Evolutionary conservation across 805 yeast genomes (phyloP).

Genomic region (Metschnikowia baotianmanensis): DNA sequence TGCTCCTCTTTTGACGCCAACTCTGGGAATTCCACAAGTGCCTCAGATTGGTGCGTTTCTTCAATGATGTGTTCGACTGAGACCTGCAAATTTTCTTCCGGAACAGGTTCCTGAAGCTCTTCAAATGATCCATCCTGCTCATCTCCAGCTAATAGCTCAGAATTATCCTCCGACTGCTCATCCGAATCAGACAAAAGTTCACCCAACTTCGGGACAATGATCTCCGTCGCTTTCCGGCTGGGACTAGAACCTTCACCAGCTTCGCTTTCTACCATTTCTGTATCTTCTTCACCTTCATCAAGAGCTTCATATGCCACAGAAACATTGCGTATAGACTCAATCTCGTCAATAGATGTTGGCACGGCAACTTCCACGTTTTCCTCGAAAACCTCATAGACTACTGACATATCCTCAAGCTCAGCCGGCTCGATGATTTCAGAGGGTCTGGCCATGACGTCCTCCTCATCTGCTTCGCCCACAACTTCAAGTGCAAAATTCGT

Average conservation of each 20-base stretch:
- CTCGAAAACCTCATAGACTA: conserved; percentile 10
- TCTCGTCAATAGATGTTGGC: conserved; percentile 15
- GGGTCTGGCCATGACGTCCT: not conserved
- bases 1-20: too few species aligned
- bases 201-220: too few species aligned
- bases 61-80: not conserved
- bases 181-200: too few species aligned
- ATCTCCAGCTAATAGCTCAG: too few species aligned
- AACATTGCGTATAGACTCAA: conserved; percentile 12
- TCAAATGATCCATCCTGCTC: too few species aligned
- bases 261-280: too few species aligned
- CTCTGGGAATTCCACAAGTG: not conserved
- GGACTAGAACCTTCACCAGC: too few species aligned
- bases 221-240: too few species aligned
- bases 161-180: too few species aligned
- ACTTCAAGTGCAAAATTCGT: not conserved
- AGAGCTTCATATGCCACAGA: not conserved
- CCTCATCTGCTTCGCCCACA: conserved; percentile 4
- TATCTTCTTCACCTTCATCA: not conserved
- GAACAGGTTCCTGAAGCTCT: too few species aligned
- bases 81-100: too few species aligned
- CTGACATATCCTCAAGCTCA: conserved; percentile 4
- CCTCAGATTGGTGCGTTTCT: not conserved
- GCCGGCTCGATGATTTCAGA: conserved; percentile 14
- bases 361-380: conserved; percentile 8